Base-by-base conservation (phyloP, 176 grass and related monocot genomes). In the Bothriochloa decipiens region DNA sequence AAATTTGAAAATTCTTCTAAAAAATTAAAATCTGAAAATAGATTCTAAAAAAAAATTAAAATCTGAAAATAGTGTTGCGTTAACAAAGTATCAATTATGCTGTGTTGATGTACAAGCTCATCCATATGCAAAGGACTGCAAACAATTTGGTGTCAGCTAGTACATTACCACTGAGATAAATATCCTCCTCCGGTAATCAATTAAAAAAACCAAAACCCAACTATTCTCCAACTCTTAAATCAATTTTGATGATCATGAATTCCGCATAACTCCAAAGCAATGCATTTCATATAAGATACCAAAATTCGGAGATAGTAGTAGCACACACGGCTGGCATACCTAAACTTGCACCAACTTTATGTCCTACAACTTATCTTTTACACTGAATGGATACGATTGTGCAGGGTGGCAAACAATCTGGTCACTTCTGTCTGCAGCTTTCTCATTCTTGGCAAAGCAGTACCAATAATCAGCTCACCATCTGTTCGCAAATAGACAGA, bases 331-430 rank as follows among this genome's bases (percentile, higher is more conserved):
- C 52, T 63, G 37, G 26, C 28, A 17, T 20, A 28, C 52, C 50
- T 7, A 82, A 58, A 37, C 40, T 72, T 62, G 22, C n/a, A 82
- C 55, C 57, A 71, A 71, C 10, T 25, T 71, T 63, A 70, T 28
- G 37, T 83, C 70, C 73, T 23, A 52, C 72, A 77, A 64, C 65
- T 62, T 87, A 28, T 71, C 50, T 50, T 37, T 41, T 49, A n/a
- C 32, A 29, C 15, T 22, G 28, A 57, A 18, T 65, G 74, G 70
- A 65, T 35, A 40, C 27, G 52, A 70, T 49, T 27, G 39, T 52
- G 50, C 65, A 28, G 32, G 80, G 55, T 78, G 64, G 73, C 27
- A 65, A 83, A 35, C 43, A 41, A 41, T 32, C 23, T 32, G 57
- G 7, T 41, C 70, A 27, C 29, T 50, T 53, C 18, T 37, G 29